Evolutionary conservation across 345 rosid genomes (phyloP).

Genomic region (Geranium rotundifolium): DNA sequence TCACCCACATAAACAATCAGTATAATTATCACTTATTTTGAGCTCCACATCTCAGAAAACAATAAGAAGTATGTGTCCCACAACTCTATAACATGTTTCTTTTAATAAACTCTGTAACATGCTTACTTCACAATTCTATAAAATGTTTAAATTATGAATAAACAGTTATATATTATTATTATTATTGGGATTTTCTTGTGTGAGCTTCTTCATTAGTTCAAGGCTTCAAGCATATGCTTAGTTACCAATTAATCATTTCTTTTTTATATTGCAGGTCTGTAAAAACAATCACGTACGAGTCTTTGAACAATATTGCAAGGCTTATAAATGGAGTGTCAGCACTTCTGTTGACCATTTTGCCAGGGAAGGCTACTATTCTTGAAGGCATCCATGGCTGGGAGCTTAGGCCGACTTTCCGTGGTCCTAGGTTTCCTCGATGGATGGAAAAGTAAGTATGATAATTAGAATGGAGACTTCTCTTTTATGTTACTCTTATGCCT

Average conservation of each 20-base stretch:
- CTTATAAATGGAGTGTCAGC: conserved; percentile 81
- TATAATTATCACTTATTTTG: background rate
- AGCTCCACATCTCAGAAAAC: background rate
- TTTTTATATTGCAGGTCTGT: conserved; percentile 59
- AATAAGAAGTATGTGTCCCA: too few species aligned
- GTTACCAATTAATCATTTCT: conserved; percentile 6
- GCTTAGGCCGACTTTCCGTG: conserved; percentile 80
- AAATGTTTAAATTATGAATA: too few species aligned
- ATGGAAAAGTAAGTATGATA: conserved; percentile 62
- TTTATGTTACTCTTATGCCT: background rate
- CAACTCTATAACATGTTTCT: background rate
- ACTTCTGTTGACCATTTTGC: conserved; percentile 55
- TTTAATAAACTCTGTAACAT: too few species aligned
- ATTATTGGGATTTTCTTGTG: background rate
- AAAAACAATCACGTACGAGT: conserved; percentile 81
- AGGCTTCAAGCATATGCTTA: background rate
- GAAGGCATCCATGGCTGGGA: conserved; percentile 98
- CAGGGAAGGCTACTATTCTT: conserved; percentile 66
- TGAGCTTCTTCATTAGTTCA: background rate
- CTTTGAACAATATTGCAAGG: conserved; percentile 68
- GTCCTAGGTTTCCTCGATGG: conserved; percentile 91
- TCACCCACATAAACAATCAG: background rate
- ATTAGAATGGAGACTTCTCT: background rate
- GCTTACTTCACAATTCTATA: background rate
- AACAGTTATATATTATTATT: too few species aligned